These are phyloP conservation scores for Eimeria praecox DNA, from an alignment of 169 alveolate species.

Conservation along the genomic window DNA sequence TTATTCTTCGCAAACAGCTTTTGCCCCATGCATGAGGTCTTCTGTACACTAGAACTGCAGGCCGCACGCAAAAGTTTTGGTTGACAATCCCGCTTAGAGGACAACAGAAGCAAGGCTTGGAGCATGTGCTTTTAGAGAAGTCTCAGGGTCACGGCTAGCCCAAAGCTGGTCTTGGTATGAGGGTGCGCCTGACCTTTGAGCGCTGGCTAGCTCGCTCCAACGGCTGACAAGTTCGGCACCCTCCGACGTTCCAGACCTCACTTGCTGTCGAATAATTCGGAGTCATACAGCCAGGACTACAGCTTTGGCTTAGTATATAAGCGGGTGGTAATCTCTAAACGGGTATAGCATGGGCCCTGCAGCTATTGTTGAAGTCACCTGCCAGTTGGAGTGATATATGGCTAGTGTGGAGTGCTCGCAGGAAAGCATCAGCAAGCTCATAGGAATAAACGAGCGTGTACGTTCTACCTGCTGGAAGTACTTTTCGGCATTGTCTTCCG, in stretches of 20 bases:
- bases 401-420: not conserved
- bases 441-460: not conserved
- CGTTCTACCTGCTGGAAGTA: conserved; percentile 60
- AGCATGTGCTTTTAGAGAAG: not conserved
- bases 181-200: conserved; percentile 21
- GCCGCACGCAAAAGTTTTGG: not conserved
- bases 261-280: conserved; percentile 31
- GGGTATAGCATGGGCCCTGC: not conserved
- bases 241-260: conserved; percentile 41
- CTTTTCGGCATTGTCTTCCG: conserved; percentile 45
- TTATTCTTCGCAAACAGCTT: conserved; percentile 36
- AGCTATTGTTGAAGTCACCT: not conserved
- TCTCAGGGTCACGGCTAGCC: not conserved
- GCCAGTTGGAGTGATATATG: not conserved
- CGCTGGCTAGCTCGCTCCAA: conserved; percentile 70
- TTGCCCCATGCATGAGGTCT: conserved; percentile 24
- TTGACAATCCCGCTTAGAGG: not conserved
- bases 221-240: conserved; percentile 70
- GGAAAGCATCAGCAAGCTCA: not conserved
- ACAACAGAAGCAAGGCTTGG: not conserved
- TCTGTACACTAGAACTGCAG: conserved; percentile 69
- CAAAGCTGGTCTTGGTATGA: not conserved
- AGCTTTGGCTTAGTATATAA: not conserved
- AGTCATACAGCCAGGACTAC: conserved; percentile 7
- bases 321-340: not conserved